Conservation (phyloP, 2,329 filamentous ascomycete species). For the Biscogniauxia marginata region DNA sequence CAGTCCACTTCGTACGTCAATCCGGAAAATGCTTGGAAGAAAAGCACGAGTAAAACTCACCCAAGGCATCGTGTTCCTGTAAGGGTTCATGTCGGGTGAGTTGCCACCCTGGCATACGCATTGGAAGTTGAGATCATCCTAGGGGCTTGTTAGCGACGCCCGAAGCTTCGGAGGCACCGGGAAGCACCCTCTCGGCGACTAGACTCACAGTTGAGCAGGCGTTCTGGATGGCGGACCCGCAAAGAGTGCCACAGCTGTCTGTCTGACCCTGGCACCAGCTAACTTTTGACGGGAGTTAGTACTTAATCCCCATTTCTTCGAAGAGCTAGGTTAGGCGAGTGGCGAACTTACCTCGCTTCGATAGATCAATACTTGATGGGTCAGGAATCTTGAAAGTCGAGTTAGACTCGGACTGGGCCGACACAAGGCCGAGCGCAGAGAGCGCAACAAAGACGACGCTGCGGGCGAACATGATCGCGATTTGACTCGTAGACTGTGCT, state of each 20-base stretch:
- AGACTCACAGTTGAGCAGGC: slow-evolving; percentile 45
- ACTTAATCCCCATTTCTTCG: not conserved
- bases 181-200: slow-evolving; percentile 6
- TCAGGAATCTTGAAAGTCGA: slow-evolving; percentile 46
- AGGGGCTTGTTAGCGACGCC: slow-evolving; percentile 11
- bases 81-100: slow-evolving; percentile 52
- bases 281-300: slow-evolving; percentile 32
- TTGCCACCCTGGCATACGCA: slow-evolving; percentile 52
- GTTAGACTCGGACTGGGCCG: slow-evolving; percentile 39
- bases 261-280: slow-evolving; percentile 52
- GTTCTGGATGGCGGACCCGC: slow-evolving; percentile 41
- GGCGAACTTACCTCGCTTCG: slow-evolving; percentile 39
- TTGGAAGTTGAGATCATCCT: slow-evolving; percentile 45
- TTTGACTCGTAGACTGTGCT: not conserved
- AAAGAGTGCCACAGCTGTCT: slow-evolving; percentile 51
- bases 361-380: slow-evolving; percentile 29
- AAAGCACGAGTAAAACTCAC: slow-evolving; percentile 19
- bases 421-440: slow-evolving; percentile 42
- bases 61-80: slow-evolving; percentile 47
- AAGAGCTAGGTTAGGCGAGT: not conserved
- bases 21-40: not conserved
- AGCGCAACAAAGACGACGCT: slow-evolving; percentile 42
- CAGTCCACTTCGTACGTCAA: slow-evolving; percentile 2
- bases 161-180: not conserved
- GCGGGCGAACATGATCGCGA: slow-evolving; percentile 29